These are phyloP conservation scores for Verticillium nubilum DNA, from an alignment of 2,329 filamentous ascomycete species.

Conservation along the genomic window DNA sequence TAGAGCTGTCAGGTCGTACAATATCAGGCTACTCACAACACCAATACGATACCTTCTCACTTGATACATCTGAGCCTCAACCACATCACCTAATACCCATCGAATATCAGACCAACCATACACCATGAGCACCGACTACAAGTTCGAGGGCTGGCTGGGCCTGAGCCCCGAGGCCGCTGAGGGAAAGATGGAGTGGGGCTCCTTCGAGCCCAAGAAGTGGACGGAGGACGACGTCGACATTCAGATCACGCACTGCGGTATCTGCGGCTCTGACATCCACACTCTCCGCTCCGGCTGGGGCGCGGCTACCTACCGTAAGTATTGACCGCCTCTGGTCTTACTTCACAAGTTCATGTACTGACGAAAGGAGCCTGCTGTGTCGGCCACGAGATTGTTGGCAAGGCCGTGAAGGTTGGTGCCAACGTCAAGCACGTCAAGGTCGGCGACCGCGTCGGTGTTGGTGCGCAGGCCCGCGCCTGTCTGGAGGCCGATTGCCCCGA, in stretches of 20 bases:
- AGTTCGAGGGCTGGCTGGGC: slow-evolving; percentile 47
- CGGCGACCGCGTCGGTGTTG: slow-evolving; percentile 63
- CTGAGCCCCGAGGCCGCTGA: slow-evolving; percentile 30
- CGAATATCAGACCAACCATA: background rate
- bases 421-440: slow-evolving; percentile 57
- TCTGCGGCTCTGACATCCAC: slow-evolving; percentile 59
- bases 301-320: slow-evolving; percentile 30
- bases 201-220: slow-evolving; percentile 58
- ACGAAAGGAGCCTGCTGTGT: background rate
- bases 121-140: slow-evolving; percentile 30
- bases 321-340: background rate
- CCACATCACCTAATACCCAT: background rate
- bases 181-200: slow-evolving; percentile 49
- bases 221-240: slow-evolving; percentile 62
- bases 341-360: background rate
- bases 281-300: slow-evolving; percentile 50
- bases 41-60: background rate
- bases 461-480: slow-evolving; percentile 61
- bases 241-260: slow-evolving; percentile 58
- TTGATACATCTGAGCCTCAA: background rate
- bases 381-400: slow-evolving; percentile 58
- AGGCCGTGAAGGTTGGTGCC: slow-evolving; percentile 61
- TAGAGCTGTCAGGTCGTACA: background rate
- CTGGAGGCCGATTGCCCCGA: slow-evolving; percentile 51
- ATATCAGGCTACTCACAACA: background rate